Conservation (phyloP, 176 grass and related monocot genomes). For the Dactylis glomerata region DNA sequence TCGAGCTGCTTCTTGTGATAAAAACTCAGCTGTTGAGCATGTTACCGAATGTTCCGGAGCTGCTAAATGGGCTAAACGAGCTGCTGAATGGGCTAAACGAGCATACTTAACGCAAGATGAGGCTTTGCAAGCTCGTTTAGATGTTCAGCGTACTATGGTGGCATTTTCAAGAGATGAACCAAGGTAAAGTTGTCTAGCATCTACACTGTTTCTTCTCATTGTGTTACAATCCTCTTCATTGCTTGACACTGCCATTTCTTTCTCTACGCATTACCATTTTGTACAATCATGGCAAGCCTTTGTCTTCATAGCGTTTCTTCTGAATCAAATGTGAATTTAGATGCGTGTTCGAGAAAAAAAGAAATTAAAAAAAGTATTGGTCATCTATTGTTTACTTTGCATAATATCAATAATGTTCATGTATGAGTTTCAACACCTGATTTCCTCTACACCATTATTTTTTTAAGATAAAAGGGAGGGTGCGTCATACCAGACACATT, state of each 20-base stretch:
- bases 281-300: background rate
- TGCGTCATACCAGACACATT: background rate
- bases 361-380: background rate
- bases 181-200: background rate
- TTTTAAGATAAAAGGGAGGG: background rate
- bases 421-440: background rate
- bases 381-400: background rate
- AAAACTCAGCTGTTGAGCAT: background rate
- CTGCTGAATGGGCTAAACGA: background rate
- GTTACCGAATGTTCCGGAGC: background rate
- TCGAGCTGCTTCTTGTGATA: background rate
- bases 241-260: background rate
- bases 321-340: background rate
- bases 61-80: background rate
- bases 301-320: background rate
- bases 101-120: background rate
- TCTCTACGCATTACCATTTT: background rate
- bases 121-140: background rate
- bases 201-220: background rate
- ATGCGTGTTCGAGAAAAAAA: background rate
- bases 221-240: background rate
- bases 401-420: background rate
- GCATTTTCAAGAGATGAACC: background rate
- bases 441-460: background rate
- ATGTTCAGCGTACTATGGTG: background rate